phyloP scores from a whole-genome alignment of 1,284 basidiomycete species.

The Microbotryum silenes-acaulis region DNA sequence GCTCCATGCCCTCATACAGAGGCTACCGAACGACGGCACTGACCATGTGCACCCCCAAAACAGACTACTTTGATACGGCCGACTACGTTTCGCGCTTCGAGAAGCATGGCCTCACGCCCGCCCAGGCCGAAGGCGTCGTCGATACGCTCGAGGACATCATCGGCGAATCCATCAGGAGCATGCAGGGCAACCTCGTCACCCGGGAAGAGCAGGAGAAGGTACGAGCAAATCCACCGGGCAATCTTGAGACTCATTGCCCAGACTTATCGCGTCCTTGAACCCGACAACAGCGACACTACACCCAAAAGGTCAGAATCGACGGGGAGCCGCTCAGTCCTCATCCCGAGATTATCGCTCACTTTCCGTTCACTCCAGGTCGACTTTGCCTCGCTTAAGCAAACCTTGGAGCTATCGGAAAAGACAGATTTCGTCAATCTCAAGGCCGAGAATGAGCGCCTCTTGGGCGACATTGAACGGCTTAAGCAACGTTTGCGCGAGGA shows the following conservation, averaged over 20 bases:
- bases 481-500: constrained; percentile 90
- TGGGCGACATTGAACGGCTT: constrained; percentile 87
- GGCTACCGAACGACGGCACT: background rate
- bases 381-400: constrained; percentile 93
- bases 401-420: constrained; percentile 92
- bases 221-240: background rate
- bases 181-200: constrained; percentile 88
- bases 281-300: constrained; percentile 33
- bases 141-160: constrained; percentile 88
- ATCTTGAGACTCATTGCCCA: background rate
- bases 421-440: constrained; percentile 95
- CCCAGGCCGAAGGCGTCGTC: constrained; percentile 90
- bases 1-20: background rate
- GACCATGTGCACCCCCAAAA: background rate
- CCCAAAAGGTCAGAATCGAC: constrained; percentile 53
- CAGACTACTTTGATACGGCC: constrained; percentile 84
- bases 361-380: constrained; percentile 62
- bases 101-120: constrained; percentile 70
- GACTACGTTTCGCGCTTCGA: constrained; percentile 83
- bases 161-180: constrained; percentile 85
- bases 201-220: constrained; percentile 75
- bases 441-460: constrained; percentile 75
- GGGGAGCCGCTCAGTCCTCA: background rate
- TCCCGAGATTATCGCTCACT: too few relatives aligned
- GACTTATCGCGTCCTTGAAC: background rate